Base-by-base conservation (phyloP, 352 stramenopile genomes). In the Thraustochytrium striatum region DNA sequence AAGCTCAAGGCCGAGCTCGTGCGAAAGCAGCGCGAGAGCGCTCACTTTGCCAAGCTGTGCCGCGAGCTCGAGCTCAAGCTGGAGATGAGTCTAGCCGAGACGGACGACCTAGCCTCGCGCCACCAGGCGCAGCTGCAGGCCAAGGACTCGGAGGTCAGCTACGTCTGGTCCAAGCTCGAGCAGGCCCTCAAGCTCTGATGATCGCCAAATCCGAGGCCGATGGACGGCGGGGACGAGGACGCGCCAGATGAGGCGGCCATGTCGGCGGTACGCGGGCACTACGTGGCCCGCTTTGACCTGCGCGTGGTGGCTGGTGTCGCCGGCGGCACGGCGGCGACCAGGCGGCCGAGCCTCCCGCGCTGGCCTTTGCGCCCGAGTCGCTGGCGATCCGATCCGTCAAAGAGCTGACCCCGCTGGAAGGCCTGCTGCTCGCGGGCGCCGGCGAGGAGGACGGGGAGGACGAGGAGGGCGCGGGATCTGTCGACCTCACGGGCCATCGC, bases 141-240 rank as follows among this genome's bases (percentile, higher is more conserved):
- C 65, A 75, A 75, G 65, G 65, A 75, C 11, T 39, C 65, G 16
- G 65, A 75, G 36, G 61, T 28, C 11, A 19, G 41, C 16, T 75
- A 75, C 30, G 65, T 75, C 7, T 75, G 65, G 65, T 32, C n/a
- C 65, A 75, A 75, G 47, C 65, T 75, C 32, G 65, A 75, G 50
- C 65, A 75, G 30, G 65, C 65, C 11, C 41, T 75, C 25, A 30
- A 38, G 16, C 43, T 75, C 41, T 75, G 53, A 61, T 47, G 5
- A 5, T 47, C 13, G 13, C 39, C 5, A 61, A 5, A 61, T 21
- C 8, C 1, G 7, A 13, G 7, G 7, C 28, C 7, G 8, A 13
- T 41, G n/a, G 55, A 33, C 47, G 47, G 7, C 47, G 57, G 39
- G 21, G 59, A 70, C 3, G 59, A 70, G 25, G 59, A 70, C 3